These are phyloP conservation scores for Astrothelium subdiscretum DNA, from an alignment of 495 filamentous ascomycete species.

Conservation along the genomic window DNA sequence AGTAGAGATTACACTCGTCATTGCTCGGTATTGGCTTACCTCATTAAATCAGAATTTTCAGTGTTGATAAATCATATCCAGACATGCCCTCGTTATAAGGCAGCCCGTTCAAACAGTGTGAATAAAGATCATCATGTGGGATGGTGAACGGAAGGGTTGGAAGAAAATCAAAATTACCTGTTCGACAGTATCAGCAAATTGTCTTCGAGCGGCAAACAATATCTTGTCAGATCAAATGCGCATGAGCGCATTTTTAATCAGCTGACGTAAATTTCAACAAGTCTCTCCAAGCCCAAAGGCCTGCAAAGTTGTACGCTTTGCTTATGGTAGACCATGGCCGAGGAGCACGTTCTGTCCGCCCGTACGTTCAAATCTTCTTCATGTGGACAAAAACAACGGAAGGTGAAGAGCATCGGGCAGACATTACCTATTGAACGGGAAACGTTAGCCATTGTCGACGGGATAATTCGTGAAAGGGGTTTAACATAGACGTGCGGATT, in stretches of 20 bases:
- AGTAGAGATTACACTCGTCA: conserved; percentile 7
- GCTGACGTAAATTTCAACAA: conserved; percentile 98
- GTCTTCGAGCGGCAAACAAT: neutral
- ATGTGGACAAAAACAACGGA: conserved; percentile 36
- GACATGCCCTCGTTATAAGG: conserved; percentile 30
- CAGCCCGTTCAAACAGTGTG: conserved; percentile 92
- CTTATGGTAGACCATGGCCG: conserved; percentile 48
- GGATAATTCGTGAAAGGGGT: conserved; percentile 15
- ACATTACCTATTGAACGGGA: conserved; percentile 43
- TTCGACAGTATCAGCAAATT: conserved; percentile 7
- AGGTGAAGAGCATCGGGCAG: conserved; percentile 14
- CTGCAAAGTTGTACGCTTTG: conserved; percentile 84
- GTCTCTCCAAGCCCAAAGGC: conserved; percentile 54
- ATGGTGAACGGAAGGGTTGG: conserved; percentile 22
- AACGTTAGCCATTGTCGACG: conserved; percentile 34
- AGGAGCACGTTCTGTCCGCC: conserved; percentile 89
- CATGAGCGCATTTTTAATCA: no score
- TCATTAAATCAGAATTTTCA: conserved; percentile 99
- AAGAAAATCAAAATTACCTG: conserved; percentile 13
- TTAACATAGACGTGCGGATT: conserved; percentile 29
- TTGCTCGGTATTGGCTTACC: conserved; percentile 37
- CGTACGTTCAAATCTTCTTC: conserved; percentile 96
- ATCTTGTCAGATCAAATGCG: conserved; percentile 3
- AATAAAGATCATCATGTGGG: conserved; percentile 75
- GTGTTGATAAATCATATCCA: conserved; percentile 65